Evolutionary conservation across 2,329 filamentous ascomycete species (phyloP), one percentile per base, ranked within the genome.

Genomic region (Penicillium sp.): DNA sequence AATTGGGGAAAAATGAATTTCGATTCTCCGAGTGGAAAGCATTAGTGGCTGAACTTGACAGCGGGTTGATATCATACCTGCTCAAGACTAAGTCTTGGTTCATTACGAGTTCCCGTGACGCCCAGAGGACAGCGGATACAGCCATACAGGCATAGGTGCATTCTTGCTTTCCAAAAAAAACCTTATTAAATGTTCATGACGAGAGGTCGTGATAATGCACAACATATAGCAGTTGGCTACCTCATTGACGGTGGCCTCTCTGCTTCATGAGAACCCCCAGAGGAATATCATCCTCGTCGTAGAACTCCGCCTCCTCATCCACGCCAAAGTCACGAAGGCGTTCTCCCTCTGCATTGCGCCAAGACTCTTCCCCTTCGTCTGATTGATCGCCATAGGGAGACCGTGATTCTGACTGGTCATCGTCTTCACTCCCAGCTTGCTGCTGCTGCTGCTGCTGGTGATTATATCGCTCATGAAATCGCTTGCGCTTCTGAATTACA

Each of bases 241-340:
- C 1, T 45, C 25, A 47, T 6, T 41, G 27, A 9, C 24, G 12
- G 28, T 43, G 32, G 7, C 34, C 46, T n/a, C 47, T 33, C 39
- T 69, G 65, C 45, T 66, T 63, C 46, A 83, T 66, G 9, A 84
- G 60, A 50, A 81, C 70, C 4, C 73, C 75, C 43, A 85, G 62
- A 2, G 82, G 81, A 11, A 83, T 61, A 57, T 83, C 76, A 51
- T 84, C 81, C 48, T 80, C 76, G 53, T 83, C 81, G 55, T 81
- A 83, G 48, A 83, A 83, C 52, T 84, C 81, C 1, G 75, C 73
- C 28, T 82, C 79, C 60, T 84, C 81, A 57, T 84, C 82, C 3
- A 85, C 79, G 0, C 82, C 82, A 60, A 83, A 85, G 54, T 85
- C 82, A 13, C 76, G 69, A 24, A 85, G 66, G 18, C 80, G 66